phyloP scores from a whole-genome alignment of 345 rosid genomes.

The Boechera divaricarpa region DNA sequence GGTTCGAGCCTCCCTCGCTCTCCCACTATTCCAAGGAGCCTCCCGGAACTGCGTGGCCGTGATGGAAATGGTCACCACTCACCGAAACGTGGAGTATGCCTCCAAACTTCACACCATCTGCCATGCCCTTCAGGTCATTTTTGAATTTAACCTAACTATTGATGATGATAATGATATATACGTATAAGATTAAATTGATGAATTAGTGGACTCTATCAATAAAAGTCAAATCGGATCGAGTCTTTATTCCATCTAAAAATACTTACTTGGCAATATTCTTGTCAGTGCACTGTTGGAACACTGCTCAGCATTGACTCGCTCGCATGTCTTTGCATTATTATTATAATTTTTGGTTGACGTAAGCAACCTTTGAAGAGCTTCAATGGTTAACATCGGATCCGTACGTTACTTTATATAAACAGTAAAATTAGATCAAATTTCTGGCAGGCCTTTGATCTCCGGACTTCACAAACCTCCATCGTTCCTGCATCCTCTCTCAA shows the following conservation, averaged over 20 bases:
- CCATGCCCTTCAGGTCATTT: conserved; percentile 73
- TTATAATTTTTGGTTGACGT: conserved; percentile 35
- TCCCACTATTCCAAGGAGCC: conserved; percentile 74
- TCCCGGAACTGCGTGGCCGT: conserved; percentile 77
- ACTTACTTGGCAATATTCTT: conserved; percentile 37
- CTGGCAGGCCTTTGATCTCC: conserved; percentile 78
- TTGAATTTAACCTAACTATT: neutral
- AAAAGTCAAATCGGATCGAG: conserved; percentile 25
- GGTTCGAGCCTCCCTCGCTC: conserved; percentile 73
- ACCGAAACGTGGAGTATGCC: conserved; percentile 58
- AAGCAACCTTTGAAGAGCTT: conserved; percentile 51
- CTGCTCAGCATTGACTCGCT: conserved; percentile 53
- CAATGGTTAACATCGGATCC: conserved; percentile 38
- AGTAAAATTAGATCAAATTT: conserved; percentile 14
- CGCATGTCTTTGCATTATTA: conserved; percentile 47
- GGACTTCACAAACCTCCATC: conserved; percentile 62
- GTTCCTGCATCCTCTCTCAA: conserved; percentile 44
- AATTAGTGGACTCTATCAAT: neutral
- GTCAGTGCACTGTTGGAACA: conserved; percentile 53
- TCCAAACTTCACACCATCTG: conserved; percentile 69
- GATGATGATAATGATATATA: neutral
- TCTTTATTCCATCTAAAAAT: conserved; percentile 16
- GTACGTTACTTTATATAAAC: conserved; percentile 21
- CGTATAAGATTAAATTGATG: neutral
- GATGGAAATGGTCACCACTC: conserved; percentile 79